Conservation (phyloP, 2,329 filamentous ascomycete genomes). For the Colletotrichum echinochloae region DNA sequence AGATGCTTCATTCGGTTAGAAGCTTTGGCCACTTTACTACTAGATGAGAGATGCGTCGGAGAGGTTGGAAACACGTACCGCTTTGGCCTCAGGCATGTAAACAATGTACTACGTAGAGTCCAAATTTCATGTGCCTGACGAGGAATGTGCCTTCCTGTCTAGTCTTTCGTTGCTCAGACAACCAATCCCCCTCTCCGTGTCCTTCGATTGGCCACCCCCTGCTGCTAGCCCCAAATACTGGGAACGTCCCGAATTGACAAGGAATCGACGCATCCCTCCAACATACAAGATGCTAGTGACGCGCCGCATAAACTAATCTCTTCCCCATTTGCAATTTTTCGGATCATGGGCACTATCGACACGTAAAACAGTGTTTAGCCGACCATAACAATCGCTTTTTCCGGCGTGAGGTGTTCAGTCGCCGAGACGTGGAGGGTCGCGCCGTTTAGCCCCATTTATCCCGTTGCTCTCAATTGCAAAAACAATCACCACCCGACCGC, state of each 20-base stretch:
- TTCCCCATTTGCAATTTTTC: conserved; percentile 48
- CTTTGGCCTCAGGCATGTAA: conserved; percentile 20
- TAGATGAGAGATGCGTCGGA: not conserved
- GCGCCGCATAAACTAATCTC: conserved; percentile 53
- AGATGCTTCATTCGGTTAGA: not conserved
- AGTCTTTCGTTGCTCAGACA: conserved; percentile 45
- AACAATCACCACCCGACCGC: conserved; percentile 20
- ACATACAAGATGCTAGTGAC: conserved; percentile 43
- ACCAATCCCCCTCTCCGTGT: conserved; percentile 26
- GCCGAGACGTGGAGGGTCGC: conserved; percentile 36
- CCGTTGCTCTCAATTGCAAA: conserved; percentile 25
- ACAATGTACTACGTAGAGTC: not conserved
- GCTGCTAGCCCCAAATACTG: conserved; percentile 41
- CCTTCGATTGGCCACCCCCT: conserved; percentile 40
- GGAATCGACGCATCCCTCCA: conserved; percentile 40
- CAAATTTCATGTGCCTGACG: conserved; percentile 24
- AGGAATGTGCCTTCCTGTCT: conserved; percentile 28
- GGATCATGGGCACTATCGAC: conserved; percentile 55
- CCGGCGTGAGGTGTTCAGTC: conserved; percentile 15
- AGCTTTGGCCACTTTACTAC: conserved; percentile 21
- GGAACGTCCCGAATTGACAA: conserved; percentile 38
- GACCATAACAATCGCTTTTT: conserved; percentile 40
- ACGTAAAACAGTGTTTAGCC: conserved; percentile 55
- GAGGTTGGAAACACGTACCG: not conserved
- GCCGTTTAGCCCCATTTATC: conserved; percentile 16